phyloP scores from a whole-genome alignment of 148 eudicot genomes.

The Spergularia marina region DNA sequence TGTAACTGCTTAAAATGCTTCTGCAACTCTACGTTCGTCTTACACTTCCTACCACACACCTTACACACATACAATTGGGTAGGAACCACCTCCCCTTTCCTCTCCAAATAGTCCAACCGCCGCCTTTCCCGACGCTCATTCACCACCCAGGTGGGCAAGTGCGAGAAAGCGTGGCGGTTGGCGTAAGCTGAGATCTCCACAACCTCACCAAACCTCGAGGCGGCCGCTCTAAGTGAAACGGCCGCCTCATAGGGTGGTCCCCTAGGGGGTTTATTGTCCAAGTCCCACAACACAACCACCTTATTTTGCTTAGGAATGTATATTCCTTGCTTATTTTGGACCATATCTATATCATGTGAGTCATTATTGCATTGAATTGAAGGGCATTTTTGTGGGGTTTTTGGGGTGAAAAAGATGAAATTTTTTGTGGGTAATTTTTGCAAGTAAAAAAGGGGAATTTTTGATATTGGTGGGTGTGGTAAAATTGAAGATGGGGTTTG shows the following conservation, averaged over 20 bases:
- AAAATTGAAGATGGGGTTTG: not conserved
- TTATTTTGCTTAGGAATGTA: constrained; percentile 61
- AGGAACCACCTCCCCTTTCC: constrained; percentile 43
- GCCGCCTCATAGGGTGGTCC: constrained; percentile 83
- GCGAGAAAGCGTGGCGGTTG: constrained; percentile 80
- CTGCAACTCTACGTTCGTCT: constrained; percentile 62
- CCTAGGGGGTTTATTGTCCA: constrained; percentile 89
- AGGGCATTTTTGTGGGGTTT: not conserved
- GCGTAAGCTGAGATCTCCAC: constrained; percentile 77
- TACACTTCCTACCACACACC: constrained; percentile 81
- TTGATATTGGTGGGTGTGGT: not conserved
- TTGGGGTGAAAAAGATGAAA: not conserved
- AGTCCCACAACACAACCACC: constrained; percentile 77
- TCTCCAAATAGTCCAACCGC: constrained; percentile 47
- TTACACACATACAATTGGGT: constrained; percentile 50
- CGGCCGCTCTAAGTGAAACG: constrained; percentile 40
- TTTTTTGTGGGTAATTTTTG: constrained; percentile 10
- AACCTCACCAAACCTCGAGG: constrained; percentile 56
- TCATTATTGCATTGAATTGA: constrained; percentile 17
- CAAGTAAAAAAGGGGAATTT: constrained; percentile 1
- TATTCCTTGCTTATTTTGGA: constrained; percentile 45
- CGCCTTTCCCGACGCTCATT: constrained; percentile 57
- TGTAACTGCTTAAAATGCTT: constrained; percentile 75
- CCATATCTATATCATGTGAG: constrained; percentile 63
- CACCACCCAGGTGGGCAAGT: constrained; percentile 70